Evolutionary conservation across 2,329 filamentous ascomycete genomes (phyloP).

Genomic region (Dryadomyces quercus-mongolicae): DNA sequence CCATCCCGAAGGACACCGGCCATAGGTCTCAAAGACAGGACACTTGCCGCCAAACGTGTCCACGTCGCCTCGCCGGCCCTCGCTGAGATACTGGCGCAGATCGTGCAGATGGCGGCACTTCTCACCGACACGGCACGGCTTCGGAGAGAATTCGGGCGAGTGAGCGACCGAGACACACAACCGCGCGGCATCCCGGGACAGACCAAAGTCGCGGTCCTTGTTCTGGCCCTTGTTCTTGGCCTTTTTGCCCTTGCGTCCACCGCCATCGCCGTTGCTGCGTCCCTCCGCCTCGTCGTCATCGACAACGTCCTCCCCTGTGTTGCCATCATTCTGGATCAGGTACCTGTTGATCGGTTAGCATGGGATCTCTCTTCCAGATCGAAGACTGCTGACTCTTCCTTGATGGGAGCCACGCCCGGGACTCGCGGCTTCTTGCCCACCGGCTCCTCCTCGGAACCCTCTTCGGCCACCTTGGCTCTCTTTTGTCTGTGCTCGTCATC

Average conservation of each 20-base stretch:
- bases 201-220: constrained; percentile 68
- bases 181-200: constrained; percentile 61
- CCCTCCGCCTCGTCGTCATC: constrained; percentile 40
- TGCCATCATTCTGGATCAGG: constrained; percentile 18
- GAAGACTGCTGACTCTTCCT: constrained; percentile 46
- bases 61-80: constrained; percentile 72
- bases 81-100: constrained; percentile 69
- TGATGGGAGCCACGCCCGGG: constrained; percentile 57
- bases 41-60: constrained; percentile 66
- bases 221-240: constrained; percentile 67
- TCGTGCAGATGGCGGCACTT: constrained; percentile 76
- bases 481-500: constrained; percentile 30
- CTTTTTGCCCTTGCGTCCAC: constrained; percentile 23
- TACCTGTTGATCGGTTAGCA: constrained; percentile 20
- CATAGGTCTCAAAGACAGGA: constrained; percentile 66
- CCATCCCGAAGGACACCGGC: constrained; percentile 76
- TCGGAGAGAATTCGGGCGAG: constrained; percentile 69
- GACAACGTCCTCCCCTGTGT: constrained; percentile 10
- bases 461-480: constrained; percentile 41
- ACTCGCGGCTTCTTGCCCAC: constrained; percentile 18
- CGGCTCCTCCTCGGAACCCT: not conserved
- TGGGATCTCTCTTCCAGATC: constrained; percentile 13
- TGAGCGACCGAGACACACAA: constrained; percentile 66
- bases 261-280: constrained; percentile 16
- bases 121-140: constrained; percentile 64